Conservation (phyloP, 257 asterid genomes). For the Jasminum sambac region DNA sequence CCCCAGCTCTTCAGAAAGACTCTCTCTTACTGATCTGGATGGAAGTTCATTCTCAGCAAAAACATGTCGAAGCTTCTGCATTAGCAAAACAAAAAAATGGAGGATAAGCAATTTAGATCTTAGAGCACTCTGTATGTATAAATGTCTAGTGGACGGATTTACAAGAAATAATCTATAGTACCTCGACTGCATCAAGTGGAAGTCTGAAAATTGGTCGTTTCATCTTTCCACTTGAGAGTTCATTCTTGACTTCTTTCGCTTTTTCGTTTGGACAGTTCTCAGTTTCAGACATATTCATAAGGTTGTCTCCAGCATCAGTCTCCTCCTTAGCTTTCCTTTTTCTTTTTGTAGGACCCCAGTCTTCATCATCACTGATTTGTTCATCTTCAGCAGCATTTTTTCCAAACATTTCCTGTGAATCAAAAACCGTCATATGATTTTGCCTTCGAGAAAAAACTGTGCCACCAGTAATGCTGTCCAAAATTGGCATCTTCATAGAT, state of each 20-base stretch:
- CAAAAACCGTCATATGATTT: constrained; percentile 23
- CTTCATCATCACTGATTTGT: constrained; percentile 91
- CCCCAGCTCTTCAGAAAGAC: constrained; percentile 75
- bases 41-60: constrained; percentile 97
- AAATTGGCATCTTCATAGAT: not conserved
- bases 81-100: constrained; percentile 27
- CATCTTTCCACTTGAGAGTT: constrained; percentile 29
- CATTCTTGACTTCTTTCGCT: constrained; percentile 34
- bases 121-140: no score
- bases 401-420: constrained; percentile 86
- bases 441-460: constrained; percentile 11
- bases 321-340: constrained; percentile 74
- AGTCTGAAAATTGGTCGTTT: constrained; percentile 73
- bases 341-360: constrained; percentile 87
- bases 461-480: not conserved
- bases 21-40: constrained; percentile 59
- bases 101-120: constrained; percentile 16
- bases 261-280: constrained; percentile 38
- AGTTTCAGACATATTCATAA: constrained; percentile 50
- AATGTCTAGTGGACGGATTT: not conserved
- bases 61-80: constrained; percentile 82
- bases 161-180: constrained; percentile 28
- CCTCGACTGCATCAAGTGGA: constrained; percentile 81
- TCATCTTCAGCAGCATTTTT: constrained; percentile 58
- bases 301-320: constrained; percentile 65